phyloP scores from a whole-genome alignment of 2,329 filamentous ascomycete genomes.

The Claviceps quebecensis region DNA sequence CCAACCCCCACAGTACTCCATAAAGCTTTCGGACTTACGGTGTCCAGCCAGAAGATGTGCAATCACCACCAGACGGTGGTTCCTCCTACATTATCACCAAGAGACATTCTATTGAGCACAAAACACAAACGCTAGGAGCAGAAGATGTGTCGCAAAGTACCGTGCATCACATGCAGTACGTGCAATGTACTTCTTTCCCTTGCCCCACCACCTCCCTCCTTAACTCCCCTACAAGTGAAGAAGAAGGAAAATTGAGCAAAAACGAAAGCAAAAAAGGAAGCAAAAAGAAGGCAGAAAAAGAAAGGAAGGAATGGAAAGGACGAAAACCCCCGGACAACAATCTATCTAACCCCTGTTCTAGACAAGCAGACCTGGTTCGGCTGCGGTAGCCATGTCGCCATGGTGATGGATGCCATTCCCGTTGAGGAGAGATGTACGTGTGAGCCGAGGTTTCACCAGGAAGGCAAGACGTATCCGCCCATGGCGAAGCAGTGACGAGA shows the following conservation, averaged over 20 bases:
- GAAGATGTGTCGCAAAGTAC: slow-evolving; percentile 51
- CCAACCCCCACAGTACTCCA: too few species aligned
- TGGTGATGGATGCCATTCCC: slow-evolving; percentile 47
- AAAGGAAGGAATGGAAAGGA: neutral
- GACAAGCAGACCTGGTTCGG: slow-evolving; percentile 52
- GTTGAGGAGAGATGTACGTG: slow-evolving; percentile 50
- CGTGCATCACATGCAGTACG: slow-evolving; percentile 50
- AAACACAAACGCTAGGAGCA: too few species aligned
- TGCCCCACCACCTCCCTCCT: too few species aligned
- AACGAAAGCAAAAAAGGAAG: too few species aligned
- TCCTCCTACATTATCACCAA: too few species aligned
- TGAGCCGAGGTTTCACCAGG: slow-evolving; percentile 45
- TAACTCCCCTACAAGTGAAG: too few species aligned
- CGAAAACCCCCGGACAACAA: neutral
- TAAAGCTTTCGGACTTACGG: too few species aligned
- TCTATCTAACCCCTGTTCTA: slow-evolving; percentile 11
- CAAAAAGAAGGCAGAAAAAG: neutral
- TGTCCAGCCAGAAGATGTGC: too few species aligned
- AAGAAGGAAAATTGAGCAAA: too few species aligned
- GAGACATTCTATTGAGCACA: too few species aligned
- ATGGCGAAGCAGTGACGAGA: slow-evolving; percentile 30
- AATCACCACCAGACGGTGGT: too few species aligned
- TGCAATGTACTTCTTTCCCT: neutral
- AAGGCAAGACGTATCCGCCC: slow-evolving; percentile 50
- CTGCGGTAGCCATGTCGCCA: slow-evolving; percentile 46